phyloP scores from a whole-genome alignment of 805 yeast genomes.

The Kuraishia borneana region DNA sequence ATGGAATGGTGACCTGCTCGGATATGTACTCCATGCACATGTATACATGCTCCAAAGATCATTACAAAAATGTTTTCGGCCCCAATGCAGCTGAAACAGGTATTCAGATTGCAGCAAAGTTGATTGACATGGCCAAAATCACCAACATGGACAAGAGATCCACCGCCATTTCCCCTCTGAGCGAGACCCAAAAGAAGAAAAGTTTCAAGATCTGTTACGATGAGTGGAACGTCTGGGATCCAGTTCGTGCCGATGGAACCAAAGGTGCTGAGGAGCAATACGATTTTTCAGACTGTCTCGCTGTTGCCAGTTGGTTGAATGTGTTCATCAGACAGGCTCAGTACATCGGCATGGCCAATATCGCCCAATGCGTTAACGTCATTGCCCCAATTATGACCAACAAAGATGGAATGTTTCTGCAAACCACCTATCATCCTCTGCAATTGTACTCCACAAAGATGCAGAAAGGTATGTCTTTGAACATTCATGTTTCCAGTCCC shows the following conservation, averaged over 20 bases:
- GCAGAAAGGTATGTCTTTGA: constrained; percentile 18
- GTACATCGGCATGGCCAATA: constrained; percentile 20
- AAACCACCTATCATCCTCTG: constrained; percentile 19
- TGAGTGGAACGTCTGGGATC: constrained; percentile 27
- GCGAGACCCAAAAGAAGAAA: constrained; percentile 3
- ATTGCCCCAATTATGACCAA: constrained; percentile 24
- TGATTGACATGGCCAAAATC: constrained; percentile 18
- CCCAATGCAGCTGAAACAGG: constrained; percentile 22
- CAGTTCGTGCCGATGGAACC: constrained; percentile 16
- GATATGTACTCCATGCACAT: constrained; percentile 21
- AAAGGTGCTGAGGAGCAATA: constrained; percentile 22
- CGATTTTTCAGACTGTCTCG: constrained; percentile 19
- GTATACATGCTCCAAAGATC: constrained; percentile 16
- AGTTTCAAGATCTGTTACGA: constrained; percentile 19
- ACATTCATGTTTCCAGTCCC: constrained; percentile 18
- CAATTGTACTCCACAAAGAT: constrained; percentile 17
- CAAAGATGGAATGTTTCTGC: constrained; percentile 13
- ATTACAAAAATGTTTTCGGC: constrained; percentile 15
- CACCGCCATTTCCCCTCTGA: neutral
- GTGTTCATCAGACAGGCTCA: constrained; percentile 20
- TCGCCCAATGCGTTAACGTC: constrained; percentile 23
- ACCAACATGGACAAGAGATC: constrained; percentile 6
- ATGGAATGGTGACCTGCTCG: constrained; percentile 13
- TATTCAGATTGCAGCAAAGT: constrained; percentile 15
- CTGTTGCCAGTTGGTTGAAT: constrained; percentile 22